A percentile compares a stretch with the other conserved stretches of the same genome.
Evolutionary conservation across 345 rosid genomes (phyloP).

Genomic region (Citrus cavaleriei): DNA sequence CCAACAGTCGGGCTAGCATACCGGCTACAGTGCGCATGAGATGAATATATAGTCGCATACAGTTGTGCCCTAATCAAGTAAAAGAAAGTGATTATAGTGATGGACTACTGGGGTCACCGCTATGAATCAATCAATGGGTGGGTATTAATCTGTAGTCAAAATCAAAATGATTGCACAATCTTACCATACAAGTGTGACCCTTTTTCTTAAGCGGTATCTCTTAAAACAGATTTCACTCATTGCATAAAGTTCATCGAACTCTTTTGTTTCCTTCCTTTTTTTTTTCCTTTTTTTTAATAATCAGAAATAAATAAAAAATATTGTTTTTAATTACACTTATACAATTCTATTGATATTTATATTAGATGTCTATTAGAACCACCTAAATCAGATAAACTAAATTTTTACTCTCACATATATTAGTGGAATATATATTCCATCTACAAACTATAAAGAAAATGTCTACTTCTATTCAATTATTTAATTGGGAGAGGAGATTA

Average conservation of each 20-base stretch:
- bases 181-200: conserved; percentile 20
- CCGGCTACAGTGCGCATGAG: too few species aligned
- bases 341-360: fast-evolving
- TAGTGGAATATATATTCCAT: fast-evolving
- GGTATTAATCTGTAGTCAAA: conserved; percentile 28
- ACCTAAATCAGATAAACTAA: fast-evolving
- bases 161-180: conserved; percentile 31
- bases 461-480: too few species aligned
- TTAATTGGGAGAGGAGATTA: too few species aligned
- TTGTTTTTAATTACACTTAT: too few species aligned
- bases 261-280: too few species aligned
- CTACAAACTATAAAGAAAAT: too few species aligned
- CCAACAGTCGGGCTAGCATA: too few species aligned
- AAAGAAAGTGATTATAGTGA: conserved; percentile 5
- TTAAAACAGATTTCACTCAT: not conserved
- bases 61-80: conserved; percentile 21
- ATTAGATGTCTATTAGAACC: too few species aligned
- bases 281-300: too few species aligned
- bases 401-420: too few species aligned
- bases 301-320: too few species aligned
- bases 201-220: conserved; percentile 18
- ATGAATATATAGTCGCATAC: not conserved
- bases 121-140: not conserved
- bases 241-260: not conserved
- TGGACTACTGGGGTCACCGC: conserved; percentile 7